Percentiles rank a stretch among this genome's conserved stretches.
Evolutionary conservation across 2,329 filamentous ascomycete genomes (phyloP).

Genomic region (Graphiopsis chlorocephala): DNA sequence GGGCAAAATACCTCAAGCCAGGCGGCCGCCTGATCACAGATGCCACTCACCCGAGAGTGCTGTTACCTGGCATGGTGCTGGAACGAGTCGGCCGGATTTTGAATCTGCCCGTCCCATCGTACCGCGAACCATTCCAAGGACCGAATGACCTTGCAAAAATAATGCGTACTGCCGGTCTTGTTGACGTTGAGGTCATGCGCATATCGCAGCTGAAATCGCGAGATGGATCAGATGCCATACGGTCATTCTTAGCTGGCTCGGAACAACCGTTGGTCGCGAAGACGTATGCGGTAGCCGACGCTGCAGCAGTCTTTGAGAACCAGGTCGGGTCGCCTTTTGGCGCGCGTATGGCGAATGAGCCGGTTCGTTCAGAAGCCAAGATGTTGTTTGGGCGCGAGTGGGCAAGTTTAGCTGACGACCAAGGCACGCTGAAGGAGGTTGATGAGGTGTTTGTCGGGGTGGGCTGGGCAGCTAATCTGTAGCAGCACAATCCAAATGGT

Average conservation of each 20-base stretch:
- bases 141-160: conserved; percentile 33
- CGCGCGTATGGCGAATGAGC: conserved; percentile 32
- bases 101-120: conserved; percentile 35
- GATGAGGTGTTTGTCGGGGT: conserved; percentile 40
- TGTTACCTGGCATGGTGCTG: conserved; percentile 37
- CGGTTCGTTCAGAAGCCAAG: conserved; percentile 35
- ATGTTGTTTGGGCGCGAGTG: conserved; percentile 34
- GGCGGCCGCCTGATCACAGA: conserved; percentile 41
- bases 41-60: conserved; percentile 38
- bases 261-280: conserved; percentile 1
- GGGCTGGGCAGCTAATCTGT: conserved; percentile 12
- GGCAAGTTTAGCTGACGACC: conserved; percentile 35
- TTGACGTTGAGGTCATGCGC: conserved; percentile 29
- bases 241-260: conserved; percentile 14
- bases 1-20: conserved; percentile 40
- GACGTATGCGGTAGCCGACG: conserved; percentile 16
- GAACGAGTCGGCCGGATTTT: conserved; percentile 37
- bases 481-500: neutral
- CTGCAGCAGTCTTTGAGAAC: conserved; percentile 34
- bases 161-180: conserved; percentile 37
- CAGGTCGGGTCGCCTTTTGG: conserved; percentile 27
- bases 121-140: conserved; percentile 37
- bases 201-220: conserved; percentile 34
- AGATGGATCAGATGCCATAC: conserved; percentile 33
- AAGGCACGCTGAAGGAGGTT: conserved; percentile 39